Evolutionary conservation across 2,329 filamentous ascomycete species (phyloP).

Genomic region (Huntiella savannae): DNA sequence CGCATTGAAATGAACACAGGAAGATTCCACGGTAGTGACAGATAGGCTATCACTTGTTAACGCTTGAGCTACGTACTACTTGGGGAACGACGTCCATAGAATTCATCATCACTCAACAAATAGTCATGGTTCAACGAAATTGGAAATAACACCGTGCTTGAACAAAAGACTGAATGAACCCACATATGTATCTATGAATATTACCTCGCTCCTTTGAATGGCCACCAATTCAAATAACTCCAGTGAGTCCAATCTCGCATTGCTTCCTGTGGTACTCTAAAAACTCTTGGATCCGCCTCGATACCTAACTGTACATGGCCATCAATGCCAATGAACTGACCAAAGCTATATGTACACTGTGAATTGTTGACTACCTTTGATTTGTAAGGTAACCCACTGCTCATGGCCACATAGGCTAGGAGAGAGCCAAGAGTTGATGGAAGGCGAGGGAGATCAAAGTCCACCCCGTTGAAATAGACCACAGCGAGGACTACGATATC

Average conservation of each 20-base stretch:
- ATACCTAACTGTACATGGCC: constrained; percentile 30
- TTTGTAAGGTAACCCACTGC: constrained; percentile 18
- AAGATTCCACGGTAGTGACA: too few species aligned
- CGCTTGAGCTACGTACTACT: too few species aligned
- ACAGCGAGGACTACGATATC: constrained; percentile 24
- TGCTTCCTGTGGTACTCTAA: constrained; percentile 13
- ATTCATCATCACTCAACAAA: too few species aligned
- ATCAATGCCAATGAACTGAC: constrained; percentile 28
- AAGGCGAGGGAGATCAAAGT: constrained; percentile 28
- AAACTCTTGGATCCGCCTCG: constrained; percentile 27
- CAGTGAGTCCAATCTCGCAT: not conserved
- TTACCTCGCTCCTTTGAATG: too few species aligned
- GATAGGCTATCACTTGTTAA: too few species aligned
- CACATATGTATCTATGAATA: too few species aligned
- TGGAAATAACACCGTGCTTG: too few species aligned
- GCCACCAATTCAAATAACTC: not conserved
- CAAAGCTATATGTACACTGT: constrained; percentile 22
- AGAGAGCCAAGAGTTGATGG: constrained; percentile 31
- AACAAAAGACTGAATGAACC: too few species aligned
- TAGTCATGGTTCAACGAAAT: too few species aligned
- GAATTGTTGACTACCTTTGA: not conserved
- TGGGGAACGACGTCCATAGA: too few species aligned
- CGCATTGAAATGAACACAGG: too few species aligned
- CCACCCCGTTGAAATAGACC: constrained; percentile 24
- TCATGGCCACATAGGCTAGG: constrained; percentile 29